Evolutionary conservation across 1,139 yeast genomes (phyloP), one percentile per base, ranked within the genome.

Genomic region (Candida sanyaensis): DNA sequence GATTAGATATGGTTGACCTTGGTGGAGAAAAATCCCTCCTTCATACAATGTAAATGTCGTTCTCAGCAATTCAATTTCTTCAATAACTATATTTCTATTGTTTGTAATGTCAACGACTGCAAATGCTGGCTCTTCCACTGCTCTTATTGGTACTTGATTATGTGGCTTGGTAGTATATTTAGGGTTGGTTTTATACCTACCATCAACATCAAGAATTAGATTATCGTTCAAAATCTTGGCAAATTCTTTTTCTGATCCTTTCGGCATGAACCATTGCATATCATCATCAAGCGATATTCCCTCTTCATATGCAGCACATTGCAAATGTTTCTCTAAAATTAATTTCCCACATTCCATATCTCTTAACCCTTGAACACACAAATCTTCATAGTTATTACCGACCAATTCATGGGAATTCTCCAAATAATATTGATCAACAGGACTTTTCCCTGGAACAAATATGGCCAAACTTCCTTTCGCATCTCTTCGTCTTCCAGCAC

Each of bases 11-110:
- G 97, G 90, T 50, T 81, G 77, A 2, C 99, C 99, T 64, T 93
- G 98, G 61, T 93, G 98, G 43, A 93, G 78, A 56, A 88, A 91
- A 1, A 93, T 91, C 0, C 96, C 99, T 0, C 99, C 99, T 63
- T 93, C 98, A 63, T 95, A 95, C 1, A 93, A 64, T 0, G 98
- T 90, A 62, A 93, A 93, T 45, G 92, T 85, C 0, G 96, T 89
- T 56, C 99, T 77, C 43, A 89, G 85, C 2, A 88, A 88, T 61
- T 93, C 99, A n/a, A 93, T 81, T 57, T 87, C 93, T 66, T 93
- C 99, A 42, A 93, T 85, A 1, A 93, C 85, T 5, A 78, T 69
- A 61, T 88, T 87, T 48, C 91, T 69, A 30, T 82, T 81, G 57
- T 86, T 82, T 0, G 97, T 90, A 24, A 85, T 78, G 63, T 92